phyloP scores from a whole-genome alignment of 2,329 filamentous ascomycete genomes.

The Waltergamsia citrina region DNA sequence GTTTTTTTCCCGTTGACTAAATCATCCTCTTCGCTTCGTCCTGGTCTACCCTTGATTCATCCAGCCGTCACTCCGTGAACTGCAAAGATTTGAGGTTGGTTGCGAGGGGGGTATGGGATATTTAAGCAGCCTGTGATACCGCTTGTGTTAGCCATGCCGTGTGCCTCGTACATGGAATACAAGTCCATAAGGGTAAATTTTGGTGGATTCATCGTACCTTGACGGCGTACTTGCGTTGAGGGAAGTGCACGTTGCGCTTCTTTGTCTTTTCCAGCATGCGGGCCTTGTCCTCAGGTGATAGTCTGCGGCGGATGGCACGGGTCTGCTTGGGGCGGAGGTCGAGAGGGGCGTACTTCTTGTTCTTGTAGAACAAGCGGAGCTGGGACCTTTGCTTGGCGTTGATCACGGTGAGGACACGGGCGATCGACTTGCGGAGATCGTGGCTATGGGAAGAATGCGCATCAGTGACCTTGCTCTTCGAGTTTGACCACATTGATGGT shows the following conservation, averaged over 20 bases:
- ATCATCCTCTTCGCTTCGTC: too few species aligned
- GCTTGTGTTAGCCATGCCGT: too few species aligned
- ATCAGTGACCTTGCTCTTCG: conserved; percentile 7
- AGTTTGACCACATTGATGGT: not conserved
- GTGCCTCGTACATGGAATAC: too few species aligned
- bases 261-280: conserved; percentile 86
- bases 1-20: conserved; percentile 22
- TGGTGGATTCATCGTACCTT: conserved; percentile 57
- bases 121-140: conserved; percentile 1
- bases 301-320: conserved; percentile 89
- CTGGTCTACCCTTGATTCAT: too few species aligned
- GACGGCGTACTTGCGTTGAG: conserved; percentile 96
- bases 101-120: too few species aligned
- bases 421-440: conserved; percentile 99
- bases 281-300: conserved; percentile 84
- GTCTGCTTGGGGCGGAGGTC: conserved; percentile 98
- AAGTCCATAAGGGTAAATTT: not conserved
- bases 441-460: conserved; percentile 49
- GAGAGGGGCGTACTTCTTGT: conserved; percentile 98
- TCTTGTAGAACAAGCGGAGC: conserved; percentile 98
- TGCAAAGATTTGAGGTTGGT: too few species aligned
- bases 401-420: conserved; percentile 97
- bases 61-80: conserved; percentile 7
- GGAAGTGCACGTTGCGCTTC: conserved; percentile 95
- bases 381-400: conserved; percentile 98